Evolutionary conservation across 495 filamentous ascomycete genomes (phyloP), one percentile per base, ranked within the genome.

Genomic region (Penicillium paradoxum): DNA sequence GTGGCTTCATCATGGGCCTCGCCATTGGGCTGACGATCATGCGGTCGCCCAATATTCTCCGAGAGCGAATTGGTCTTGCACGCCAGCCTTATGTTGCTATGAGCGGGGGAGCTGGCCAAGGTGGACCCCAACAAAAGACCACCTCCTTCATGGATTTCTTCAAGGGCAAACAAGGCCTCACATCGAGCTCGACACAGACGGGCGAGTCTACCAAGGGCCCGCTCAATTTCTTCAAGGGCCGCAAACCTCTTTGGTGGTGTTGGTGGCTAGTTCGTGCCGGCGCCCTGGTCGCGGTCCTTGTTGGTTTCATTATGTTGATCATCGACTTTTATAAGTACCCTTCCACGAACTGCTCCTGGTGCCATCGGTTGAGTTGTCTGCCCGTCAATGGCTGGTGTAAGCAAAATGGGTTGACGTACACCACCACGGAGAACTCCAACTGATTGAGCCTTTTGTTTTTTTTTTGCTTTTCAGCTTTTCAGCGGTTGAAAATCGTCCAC

Each of bases 201-300:
- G 75, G 58, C 60, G 57, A 51, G 60, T 65, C 50, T 14, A 63
- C 83, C 40, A 85, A 82, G 58, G 78, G 82, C 50, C 89, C 89
- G 0, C 59, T 91, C 1, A 80, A 79, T 2, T 97, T 97, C 70
- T 97, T 98, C 76, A 90, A 88, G 66, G 90, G 89, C 18, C 79
- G 93, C 5, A 95, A 92, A 67, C 86, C 89, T 21, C 71, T 95
- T 1, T 98, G 93, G 93, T 98, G 93, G 93, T 86, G 73, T 9
- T 98, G 95, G 91, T 98, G 93, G 93, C 69, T 97, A 19, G 79
- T 96, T 13, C 78, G 93, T 9, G 87, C 82, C 8, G 90, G 79
- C 6, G 86, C 86, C n/a, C 70, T 97, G 48, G 80, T 95, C 7
- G 81, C 82, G 13, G 84, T 90, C 3, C 66, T 93, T 4, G 76